Evolutionary conservation across 2,329 filamentous ascomycete genomes (phyloP).

Genomic region (Neofusicoccum laricinum): DNA sequence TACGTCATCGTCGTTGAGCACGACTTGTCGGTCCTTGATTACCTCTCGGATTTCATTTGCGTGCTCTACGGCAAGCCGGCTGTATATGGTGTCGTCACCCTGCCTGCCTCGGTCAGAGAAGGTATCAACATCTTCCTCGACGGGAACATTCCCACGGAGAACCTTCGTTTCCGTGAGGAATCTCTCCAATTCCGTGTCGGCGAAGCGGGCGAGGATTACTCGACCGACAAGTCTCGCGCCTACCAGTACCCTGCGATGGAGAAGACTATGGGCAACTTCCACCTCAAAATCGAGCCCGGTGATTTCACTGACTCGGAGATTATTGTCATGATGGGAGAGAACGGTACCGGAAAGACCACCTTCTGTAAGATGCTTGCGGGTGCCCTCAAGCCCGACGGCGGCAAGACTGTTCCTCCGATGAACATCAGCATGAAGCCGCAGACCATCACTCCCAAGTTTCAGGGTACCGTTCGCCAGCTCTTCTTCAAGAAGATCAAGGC

Average conservation of each 20-base stretch:
- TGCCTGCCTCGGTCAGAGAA: constrained; percentile 93
- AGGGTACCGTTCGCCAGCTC: constrained; percentile 91
- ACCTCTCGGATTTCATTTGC: constrained; percentile 97
- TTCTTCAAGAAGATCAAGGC: constrained; percentile 99
- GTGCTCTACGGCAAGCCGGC: constrained; percentile 94
- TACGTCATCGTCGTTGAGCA: constrained; percentile 99
- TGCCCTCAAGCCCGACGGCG: constrained; percentile 83
- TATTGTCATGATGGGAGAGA: constrained; percentile 99
- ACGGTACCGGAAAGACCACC: constrained; percentile 98
- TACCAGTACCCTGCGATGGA: constrained; percentile 89
- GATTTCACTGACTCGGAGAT: constrained; percentile 98
- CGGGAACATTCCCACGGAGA: constrained; percentile 96
- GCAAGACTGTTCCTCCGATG: constrained; percentile 80
- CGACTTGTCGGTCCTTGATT: constrained; percentile 97
- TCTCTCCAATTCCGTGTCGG: constrained; percentile 92
- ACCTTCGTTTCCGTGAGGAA: constrained; percentile 96
- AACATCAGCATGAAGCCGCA: constrained; percentile 99
- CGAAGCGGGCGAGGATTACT: constrained; percentile 84
- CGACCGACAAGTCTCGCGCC: constrained; percentile 77
- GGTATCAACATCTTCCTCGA: constrained; percentile 99
- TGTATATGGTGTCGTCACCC: constrained; percentile 94
- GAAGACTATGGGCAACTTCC: constrained; percentile 89
- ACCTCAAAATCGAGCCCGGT: constrained; percentile 75
- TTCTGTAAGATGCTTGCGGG: constrained; percentile 97
- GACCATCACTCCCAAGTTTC: constrained; percentile 98